phyloP scores from a whole-genome alignment of 257 asterid species.

The Hygrophila difformis region DNA sequence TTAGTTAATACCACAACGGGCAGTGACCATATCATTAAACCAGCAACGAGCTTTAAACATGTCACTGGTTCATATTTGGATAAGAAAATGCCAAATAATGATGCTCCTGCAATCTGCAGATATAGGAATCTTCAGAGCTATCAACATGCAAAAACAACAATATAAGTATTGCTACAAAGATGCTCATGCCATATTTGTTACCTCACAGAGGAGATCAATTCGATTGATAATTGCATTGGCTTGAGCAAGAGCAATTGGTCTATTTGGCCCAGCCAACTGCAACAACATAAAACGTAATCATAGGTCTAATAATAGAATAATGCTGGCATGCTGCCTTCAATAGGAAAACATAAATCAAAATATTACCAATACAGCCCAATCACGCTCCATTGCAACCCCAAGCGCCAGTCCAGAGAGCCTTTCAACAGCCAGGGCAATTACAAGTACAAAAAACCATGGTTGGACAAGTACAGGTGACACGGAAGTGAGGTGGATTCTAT shows the following conservation, averaged over 20 bases:
- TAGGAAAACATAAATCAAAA: slow-evolving; percentile 6
- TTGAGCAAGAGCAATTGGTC: slow-evolving; percentile 92
- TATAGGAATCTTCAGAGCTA: slow-evolving; percentile 14
- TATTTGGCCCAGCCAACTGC: slow-evolving; percentile 86
- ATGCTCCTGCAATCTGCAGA: slow-evolving; percentile 85
- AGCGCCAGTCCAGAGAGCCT: slow-evolving; percentile 86
- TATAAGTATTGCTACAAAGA: slow-evolving; percentile 12
- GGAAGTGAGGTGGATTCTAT: slow-evolving; percentile 34
- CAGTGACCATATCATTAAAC: slow-evolving; percentile 62
- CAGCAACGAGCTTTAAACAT: slow-evolving; percentile 75
- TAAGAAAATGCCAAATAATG: slow-evolving; percentile 75
- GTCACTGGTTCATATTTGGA: slow-evolving; percentile 61
- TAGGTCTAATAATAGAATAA: not conserved
- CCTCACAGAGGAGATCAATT: slow-evolving; percentile 92
- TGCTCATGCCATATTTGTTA: slow-evolving; percentile 21
- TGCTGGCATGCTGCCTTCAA: too few species aligned
- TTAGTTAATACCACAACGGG: slow-evolving; percentile 53
- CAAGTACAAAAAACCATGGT: slow-evolving; percentile 85
- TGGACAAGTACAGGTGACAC: slow-evolving; percentile 50
- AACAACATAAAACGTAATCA: slow-evolving; percentile 16
- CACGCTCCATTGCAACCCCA: slow-evolving; percentile 97
- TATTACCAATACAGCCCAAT: slow-evolving; percentile 90
- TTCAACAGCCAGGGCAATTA: slow-evolving; percentile 72
- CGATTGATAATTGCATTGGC: slow-evolving; percentile 87
- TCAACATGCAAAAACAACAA: slow-evolving; percentile 9